Evolutionary conservation across 441 rosid species (phyloP).

Genomic region (Adansonia grandidieri): DNA sequence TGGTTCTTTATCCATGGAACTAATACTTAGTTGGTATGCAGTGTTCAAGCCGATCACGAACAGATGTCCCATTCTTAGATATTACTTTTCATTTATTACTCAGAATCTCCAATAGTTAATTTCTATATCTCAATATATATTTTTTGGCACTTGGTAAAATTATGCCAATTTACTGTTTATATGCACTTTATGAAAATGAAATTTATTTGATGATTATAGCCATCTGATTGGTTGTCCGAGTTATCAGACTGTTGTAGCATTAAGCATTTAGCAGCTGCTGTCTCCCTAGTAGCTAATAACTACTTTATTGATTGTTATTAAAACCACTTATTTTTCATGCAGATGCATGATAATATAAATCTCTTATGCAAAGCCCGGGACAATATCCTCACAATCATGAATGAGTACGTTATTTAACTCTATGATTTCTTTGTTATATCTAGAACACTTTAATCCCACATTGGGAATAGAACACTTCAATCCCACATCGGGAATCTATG

Average conservation of each 20-base stretch:
- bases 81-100: neutral
- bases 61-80: neutral
- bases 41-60: neutral
- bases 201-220: neutral
- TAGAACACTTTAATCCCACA: no score
- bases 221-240: slow-evolving; percentile 11
- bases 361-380: slow-evolving; percentile 75
- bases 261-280: neutral
- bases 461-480: no score
- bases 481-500: no score
- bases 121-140: neutral
- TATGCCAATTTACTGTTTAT: neutral
- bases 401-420: slow-evolving; percentile 57
- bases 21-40: neutral
- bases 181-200: neutral
- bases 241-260: neutral
- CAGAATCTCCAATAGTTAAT: neutral
- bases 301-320: neutral
- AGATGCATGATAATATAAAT: slow-evolving; percentile 73
- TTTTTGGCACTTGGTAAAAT: neutral
- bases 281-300: neutral
- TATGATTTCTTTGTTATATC: neutral
- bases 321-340: slow-evolving; percentile 33
- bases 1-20: neutral
- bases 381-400: slow-evolving; percentile 69